Evolutionary conservation across 441 rosid species (phyloP).

Genomic region (Hypseocharis bilobata): DNA sequence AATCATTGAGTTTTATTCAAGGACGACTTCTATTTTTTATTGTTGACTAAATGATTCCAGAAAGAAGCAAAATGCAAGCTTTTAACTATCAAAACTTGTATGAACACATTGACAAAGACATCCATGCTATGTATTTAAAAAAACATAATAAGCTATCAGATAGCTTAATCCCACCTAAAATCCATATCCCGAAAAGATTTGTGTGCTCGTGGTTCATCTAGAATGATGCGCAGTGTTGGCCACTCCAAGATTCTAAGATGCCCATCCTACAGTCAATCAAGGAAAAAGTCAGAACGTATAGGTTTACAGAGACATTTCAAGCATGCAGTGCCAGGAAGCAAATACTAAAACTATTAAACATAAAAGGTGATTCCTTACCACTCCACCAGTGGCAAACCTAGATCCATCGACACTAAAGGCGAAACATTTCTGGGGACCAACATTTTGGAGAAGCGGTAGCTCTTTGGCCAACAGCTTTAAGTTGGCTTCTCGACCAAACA

Average conservation of each 20-base stretch:
- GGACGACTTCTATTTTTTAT: not conserved
- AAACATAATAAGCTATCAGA: constrained; percentile 4
- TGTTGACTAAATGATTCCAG: not conserved
- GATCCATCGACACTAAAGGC: constrained; percentile 89
- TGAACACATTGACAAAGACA: not conserved
- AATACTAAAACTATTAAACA: not conserved
- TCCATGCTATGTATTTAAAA: not conserved
- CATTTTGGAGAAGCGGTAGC: constrained; percentile 50
- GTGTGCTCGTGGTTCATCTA: constrained; percentile 79
- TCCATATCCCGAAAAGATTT: constrained; percentile 79
- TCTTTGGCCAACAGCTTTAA: constrained; percentile 47
- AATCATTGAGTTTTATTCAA: not conserved
- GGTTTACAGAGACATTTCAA: not conserved
- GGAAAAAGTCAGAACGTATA: constrained; percentile 12
- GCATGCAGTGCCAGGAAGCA: not conserved
- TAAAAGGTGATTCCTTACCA: constrained; percentile 40
- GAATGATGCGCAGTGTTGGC: constrained; percentile 60
- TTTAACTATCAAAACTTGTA: not conserved
- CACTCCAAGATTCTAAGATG: constrained; percentile 75
- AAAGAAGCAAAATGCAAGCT: not conserved
- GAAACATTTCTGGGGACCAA: constrained; percentile 67
- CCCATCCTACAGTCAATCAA: constrained; percentile 54
- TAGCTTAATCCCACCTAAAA: constrained; percentile 48
- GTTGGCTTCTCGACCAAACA: constrained; percentile 38
- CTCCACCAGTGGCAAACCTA: constrained; percentile 73